Percentiles rank a stretch among this genome's conserved stretches.
Evolutionary conservation across 169 alveolate species (phyloP).

Genomic region (Eimeria sp.): DNA sequence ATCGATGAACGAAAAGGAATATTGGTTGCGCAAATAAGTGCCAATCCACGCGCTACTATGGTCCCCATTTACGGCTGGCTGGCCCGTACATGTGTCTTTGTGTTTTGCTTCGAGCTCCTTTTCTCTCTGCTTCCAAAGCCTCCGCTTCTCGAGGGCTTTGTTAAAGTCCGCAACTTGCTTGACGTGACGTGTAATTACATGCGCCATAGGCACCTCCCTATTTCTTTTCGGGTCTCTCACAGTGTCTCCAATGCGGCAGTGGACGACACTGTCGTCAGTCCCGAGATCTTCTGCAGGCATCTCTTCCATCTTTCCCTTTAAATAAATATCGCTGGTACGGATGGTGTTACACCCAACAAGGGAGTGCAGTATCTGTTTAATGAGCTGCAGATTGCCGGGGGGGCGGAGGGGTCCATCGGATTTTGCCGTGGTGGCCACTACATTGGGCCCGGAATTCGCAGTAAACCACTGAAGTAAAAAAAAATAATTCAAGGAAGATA

Average conservation of each 20-base stretch:
- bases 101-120: conserved; percentile 53
- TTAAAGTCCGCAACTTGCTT: conserved; percentile 62
- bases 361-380: not conserved
- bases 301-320: conserved; percentile 40
- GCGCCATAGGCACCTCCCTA: conserved; percentile 44
- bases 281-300: not conserved
- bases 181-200: conserved; percentile 50
- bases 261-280: not conserved
- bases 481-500: not conserved
- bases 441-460: not conserved
- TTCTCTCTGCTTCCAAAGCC: conserved; percentile 43
- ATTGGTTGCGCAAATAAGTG: not conserved
- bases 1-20: not conserved
- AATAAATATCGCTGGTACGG: not conserved
- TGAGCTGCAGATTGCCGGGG: not conserved
- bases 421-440: not conserved
- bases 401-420: not conserved
- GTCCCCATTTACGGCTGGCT: not conserved
- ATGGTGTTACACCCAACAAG: not conserved
- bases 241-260: not conserved
- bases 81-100: conserved; percentile 45
- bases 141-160: conserved; percentile 67
- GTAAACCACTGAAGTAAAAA: not conserved
- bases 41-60: not conserved
- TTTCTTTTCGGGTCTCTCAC: conserved; percentile 14